Conservation (phyloP, 768 basidiomycete species). For the Leccinellum luteum region DNA sequence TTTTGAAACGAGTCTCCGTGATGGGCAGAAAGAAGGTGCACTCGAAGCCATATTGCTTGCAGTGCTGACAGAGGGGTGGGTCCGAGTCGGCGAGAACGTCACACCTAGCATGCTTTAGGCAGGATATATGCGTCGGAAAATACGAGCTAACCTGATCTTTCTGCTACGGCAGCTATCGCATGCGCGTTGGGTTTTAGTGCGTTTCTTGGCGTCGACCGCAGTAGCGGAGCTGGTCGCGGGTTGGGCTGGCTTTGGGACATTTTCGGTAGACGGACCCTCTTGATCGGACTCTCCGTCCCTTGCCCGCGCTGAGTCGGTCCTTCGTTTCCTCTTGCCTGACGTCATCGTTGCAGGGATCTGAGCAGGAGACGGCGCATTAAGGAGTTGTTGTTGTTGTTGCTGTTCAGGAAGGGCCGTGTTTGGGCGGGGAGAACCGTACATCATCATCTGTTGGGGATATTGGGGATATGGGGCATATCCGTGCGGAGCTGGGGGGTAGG, state of each 20-base stretch:
- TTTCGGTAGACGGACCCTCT: slow-evolving; percentile 52
- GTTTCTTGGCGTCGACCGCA: slow-evolving; percentile 70
- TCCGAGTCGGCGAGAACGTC: slow-evolving; percentile 80
- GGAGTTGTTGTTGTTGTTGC: slow-evolving; percentile 28
- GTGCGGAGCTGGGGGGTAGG: slow-evolving; percentile 44
- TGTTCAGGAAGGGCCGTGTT: slow-evolving; percentile 37
- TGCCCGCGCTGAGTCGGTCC: slow-evolving; percentile 35
- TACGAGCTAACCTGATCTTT: slow-evolving; percentile 68
- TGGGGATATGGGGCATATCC: slow-evolving; percentile 57
- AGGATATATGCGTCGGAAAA: slow-evolving; percentile 9
- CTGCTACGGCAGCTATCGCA: slow-evolving; percentile 89
- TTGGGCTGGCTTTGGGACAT: slow-evolving; percentile 32
- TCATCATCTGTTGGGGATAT: slow-evolving; percentile 58
- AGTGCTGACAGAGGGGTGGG: slow-evolving; percentile 86
- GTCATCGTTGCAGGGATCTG: slow-evolving; percentile 32
- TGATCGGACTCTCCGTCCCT: slow-evolving; percentile 62
- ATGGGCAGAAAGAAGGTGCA: slow-evolving; percentile 99
- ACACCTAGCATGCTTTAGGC: slow-evolving; percentile 44
- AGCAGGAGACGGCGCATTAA: slow-evolving; percentile 34
- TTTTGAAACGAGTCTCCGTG: slow-evolving; percentile 98
- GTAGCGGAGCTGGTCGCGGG: slow-evolving; percentile 28
- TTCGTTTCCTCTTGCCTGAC: slow-evolving; percentile 65
- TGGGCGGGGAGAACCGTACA: slow-evolving; percentile 51
- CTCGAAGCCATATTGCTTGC: slow-evolving; percentile 90
- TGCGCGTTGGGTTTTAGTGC: slow-evolving; percentile 89